Conservation (phyloP, 176 grass and related monocot species). For the Secale cereale region DNA sequence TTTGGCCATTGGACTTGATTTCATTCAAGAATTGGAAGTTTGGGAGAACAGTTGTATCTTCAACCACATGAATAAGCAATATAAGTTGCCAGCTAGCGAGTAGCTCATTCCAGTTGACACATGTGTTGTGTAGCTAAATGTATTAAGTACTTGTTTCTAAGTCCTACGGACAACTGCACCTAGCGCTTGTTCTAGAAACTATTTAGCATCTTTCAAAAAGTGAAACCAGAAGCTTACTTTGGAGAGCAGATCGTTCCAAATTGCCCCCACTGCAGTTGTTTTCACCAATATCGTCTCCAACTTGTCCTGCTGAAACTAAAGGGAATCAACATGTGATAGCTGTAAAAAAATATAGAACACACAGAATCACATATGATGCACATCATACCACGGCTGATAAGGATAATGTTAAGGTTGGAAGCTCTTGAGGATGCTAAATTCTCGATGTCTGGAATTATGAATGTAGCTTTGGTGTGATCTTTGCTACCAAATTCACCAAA, state of each 20-base stretch:
- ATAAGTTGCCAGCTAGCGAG: too few relatives aligned
- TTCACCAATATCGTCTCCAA: neutral
- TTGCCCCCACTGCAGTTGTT: neutral
- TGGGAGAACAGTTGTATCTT: too few relatives aligned
- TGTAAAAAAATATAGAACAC: neutral
- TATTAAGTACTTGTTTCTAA: too few relatives aligned
- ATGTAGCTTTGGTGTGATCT: neutral
- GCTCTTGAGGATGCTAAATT: neutral
- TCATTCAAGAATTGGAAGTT: too few relatives aligned
- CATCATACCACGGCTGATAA: neutral
- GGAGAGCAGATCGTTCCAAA: neutral
- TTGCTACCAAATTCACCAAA: neutral
- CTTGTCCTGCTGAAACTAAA: neutral
- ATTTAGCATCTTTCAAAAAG: too few relatives aligned
- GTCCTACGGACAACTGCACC: too few relatives aligned
- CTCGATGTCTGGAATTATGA: neutral
- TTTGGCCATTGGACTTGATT: too few relatives aligned
- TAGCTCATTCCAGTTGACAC: too few relatives aligned
- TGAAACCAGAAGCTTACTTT: neutral
- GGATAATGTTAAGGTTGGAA: slow-evolving; percentile 8
- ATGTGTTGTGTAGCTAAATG: too few relatives aligned
- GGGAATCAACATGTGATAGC: neutral
- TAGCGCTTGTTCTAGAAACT: too few relatives aligned
- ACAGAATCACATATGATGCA: neutral
- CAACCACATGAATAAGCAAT: too few relatives aligned